Conservation (phyloP, 129 eudicot species). For the Dittrichia graveolens region DNA sequence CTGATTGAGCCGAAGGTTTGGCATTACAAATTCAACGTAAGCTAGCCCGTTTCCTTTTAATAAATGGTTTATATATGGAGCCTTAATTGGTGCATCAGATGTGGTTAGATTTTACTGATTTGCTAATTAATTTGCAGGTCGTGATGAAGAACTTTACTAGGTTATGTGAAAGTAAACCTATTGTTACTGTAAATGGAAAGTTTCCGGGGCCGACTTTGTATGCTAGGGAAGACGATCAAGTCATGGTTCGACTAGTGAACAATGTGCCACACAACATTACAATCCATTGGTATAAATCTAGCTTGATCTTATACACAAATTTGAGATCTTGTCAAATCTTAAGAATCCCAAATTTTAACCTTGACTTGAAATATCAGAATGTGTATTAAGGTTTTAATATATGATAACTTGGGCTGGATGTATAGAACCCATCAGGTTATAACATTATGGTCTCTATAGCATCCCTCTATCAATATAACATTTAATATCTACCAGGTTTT, state of each 20-base stretch:
- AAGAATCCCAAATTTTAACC: too few relatives aligned
- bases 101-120: not conserved
- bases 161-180: constrained; percentile 65
- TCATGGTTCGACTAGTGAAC: constrained; percentile 55
- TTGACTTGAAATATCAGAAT: too few relatives aligned
- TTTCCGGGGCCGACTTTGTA: constrained; percentile 81
- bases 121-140: constrained; percentile 46
- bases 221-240: constrained; percentile 78
- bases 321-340: not conserved
- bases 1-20: constrained; percentile 50
- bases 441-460: too few relatives aligned
- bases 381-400: too few relatives aligned
- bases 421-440: not conserved
- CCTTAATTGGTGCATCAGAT: not conserved
- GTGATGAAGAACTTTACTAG: constrained; percentile 63
- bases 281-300: constrained; percentile 62
- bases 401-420: too few relatives aligned
- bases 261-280: constrained; percentile 67
- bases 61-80: not conserved
- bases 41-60: constrained; percentile 33
- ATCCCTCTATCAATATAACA: too few relatives aligned
- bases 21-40: constrained; percentile 65
- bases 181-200: constrained; percentile 73
- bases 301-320: not conserved
- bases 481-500: not conserved